Conservation (phyloP, 306 rosid species). For the Medicago truncatula region MtrunA17r5.0-ANR NC_053048.1:54008001-54008500, state of each 20-base stretch:
- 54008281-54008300: slow-evolving; percentile 60
- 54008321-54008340: slow-evolving; percentile 72
- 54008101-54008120: slow-evolving; percentile 4
- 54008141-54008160: slow-evolving; percentile 19
- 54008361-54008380: slow-evolving; percentile 70
- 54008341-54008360: slow-evolving; percentile 65
- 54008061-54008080: slow-evolving; percentile 51
- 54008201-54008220: slow-evolving; percentile 22
- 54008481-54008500: slow-evolving; percentile 27
- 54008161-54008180: not conserved
- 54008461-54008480: slow-evolving; percentile 2
- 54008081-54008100: slow-evolving; percentile 16
- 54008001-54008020: slow-evolving; percentile 56
- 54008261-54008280: slow-evolving; percentile 19
- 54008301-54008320: slow-evolving; percentile 60
- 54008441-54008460: slow-evolving; percentile 57
- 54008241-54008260: slow-evolving; percentile 20
- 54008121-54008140: slow-evolving; percentile 10
- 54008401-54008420: slow-evolving; percentile 60
- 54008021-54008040: slow-evolving; percentile 52
- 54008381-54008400: slow-evolving; percentile 65
- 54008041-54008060: slow-evolving; percentile 49
- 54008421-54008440: slow-evolving; percentile 87
- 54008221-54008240: slow-evolving; percentile 20
- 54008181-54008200: slow-evolving; percentile 14